These are phyloP conservation scores for Phytopythium oedochilum DNA, from an alignment of 352 stramenopile genomes.

Conservation along the genomic window DNA sequence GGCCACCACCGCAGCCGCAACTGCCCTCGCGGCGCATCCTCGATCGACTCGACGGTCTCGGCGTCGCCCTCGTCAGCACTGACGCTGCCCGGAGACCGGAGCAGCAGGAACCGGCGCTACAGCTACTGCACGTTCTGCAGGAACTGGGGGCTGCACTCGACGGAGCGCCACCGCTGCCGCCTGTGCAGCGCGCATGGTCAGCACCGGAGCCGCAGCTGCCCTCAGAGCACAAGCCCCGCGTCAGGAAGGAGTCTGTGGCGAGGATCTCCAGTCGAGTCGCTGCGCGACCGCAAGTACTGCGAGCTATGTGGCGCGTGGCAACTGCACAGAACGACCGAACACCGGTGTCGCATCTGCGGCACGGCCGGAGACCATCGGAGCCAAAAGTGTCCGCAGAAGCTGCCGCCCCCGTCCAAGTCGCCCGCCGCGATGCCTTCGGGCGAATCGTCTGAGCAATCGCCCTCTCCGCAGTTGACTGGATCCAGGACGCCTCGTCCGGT, in stretches of 20 bases:
- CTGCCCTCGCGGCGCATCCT: constrained; percentile 30
- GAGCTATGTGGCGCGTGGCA: constrained; percentile 48
- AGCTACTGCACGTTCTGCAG: constrained; percentile 61
- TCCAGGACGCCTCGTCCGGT: background rate
- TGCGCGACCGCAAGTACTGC: constrained; percentile 47
- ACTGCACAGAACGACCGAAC: constrained; percentile 49
- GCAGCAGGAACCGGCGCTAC: constrained; percentile 16
- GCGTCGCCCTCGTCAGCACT: constrained; percentile 10
- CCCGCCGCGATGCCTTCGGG: background rate
- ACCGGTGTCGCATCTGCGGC: constrained; percentile 64
- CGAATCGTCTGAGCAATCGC: constrained; percentile 2
- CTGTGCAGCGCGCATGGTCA: constrained; percentile 43
- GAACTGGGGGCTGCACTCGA: constrained; percentile 47
- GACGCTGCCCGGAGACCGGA: constrained; percentile 3
- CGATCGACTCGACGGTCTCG: constrained; percentile 6
- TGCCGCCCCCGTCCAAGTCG: background rate
- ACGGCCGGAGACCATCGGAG: constrained; percentile 57
- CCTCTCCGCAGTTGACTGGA: background rate
- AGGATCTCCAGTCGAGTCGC: constrained; percentile 30
- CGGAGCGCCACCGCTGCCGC: constrained; percentile 53
- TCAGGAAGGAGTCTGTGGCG: constrained; percentile 26
- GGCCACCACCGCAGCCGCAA: constrained; percentile 60
- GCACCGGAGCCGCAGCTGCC: constrained; percentile 55
- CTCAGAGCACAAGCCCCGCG: background rate
- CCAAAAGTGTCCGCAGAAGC: constrained; percentile 41